Conservation (phyloP, 2,329 filamentous ascomycete genomes). For the Alternaria dauci region DNA sequence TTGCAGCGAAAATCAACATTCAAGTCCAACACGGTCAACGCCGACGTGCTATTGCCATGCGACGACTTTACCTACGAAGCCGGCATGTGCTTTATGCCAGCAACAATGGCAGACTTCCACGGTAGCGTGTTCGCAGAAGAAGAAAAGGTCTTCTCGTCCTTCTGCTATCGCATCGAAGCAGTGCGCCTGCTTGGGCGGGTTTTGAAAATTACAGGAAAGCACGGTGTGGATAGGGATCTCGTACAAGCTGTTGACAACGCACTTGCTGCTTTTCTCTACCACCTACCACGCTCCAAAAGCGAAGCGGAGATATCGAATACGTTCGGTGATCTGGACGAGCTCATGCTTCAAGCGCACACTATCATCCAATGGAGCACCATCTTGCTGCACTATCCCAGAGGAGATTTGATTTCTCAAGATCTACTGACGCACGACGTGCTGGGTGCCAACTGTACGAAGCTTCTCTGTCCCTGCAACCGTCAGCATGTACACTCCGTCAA, state of each 20-base stretch:
- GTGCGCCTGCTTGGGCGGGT: constrained; percentile 77
- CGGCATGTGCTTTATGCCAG: constrained; percentile 21
- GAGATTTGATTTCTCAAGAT: constrained; percentile 19
- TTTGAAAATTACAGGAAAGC: constrained; percentile 57
- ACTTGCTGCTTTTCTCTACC: constrained; percentile 76
- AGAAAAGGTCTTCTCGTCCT: constrained; percentile 77
- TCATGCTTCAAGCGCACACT: constrained; percentile 88
- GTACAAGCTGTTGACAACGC: constrained; percentile 66
- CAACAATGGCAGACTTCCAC: constrained; percentile 75
- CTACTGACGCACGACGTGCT: constrained; percentile 19
- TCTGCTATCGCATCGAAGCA: constrained; percentile 80
- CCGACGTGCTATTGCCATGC: constrained; percentile 77
- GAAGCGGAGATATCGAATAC: constrained; percentile 71
- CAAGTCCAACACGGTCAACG: constrained; percentile 67
- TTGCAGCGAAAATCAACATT: constrained; percentile 75
- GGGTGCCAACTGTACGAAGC: constrained; percentile 19
- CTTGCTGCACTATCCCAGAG: constrained; percentile 28
- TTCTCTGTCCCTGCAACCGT: constrained; percentile 26
- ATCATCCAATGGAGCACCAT: constrained; percentile 59
- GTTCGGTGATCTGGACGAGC: constrained; percentile 76
- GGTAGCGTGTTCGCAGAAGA: constrained; percentile 74
- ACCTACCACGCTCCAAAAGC: constrained; percentile 71
- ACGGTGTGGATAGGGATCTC: constrained; percentile 39
- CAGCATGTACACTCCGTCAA: constrained; percentile 70
- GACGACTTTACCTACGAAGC: constrained; percentile 70